Evolutionary conservation across 345 rosid species (phyloP), one percentile per base, ranked within the genome.

Genomic region (Trapa bicornis): DNA sequence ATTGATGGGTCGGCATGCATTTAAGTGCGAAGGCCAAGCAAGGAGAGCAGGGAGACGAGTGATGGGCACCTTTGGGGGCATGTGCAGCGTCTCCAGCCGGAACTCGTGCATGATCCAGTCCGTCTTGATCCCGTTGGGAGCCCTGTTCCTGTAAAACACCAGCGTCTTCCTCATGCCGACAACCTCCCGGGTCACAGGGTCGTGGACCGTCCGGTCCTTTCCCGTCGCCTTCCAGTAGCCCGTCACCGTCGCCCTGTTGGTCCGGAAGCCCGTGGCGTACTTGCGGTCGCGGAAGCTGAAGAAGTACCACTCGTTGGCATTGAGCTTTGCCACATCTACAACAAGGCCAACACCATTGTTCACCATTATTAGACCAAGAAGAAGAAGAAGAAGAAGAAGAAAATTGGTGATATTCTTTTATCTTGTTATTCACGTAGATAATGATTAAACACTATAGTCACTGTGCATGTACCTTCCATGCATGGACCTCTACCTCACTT

Each of bases 221-320:
- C 99, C 99, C 0, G 99, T 94, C 17, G 99, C 99, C 69, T 94
- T 94, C 99, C 99, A 94, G 75, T 94, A 94, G 61, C 99, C 99
- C 2, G 84, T 74, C 53, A 72, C 71, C 6, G 99, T 94, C 0
- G 99, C 95, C 9, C 99, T 80, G 68, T 94, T 94, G 36, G 97
- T 83, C 3, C 99, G 78, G 77, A 81, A 91, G 60, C 99, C 99
- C 5, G 99, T 91, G 0, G 99, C 95, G 6, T 94, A 94, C 65
- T 94, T 94, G 61, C 96, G 73, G 69, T 94, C 99, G 10, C 97
- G 84, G 65, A 91, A 94, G 70, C 96, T 94, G 84, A 94, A 94
- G 92, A 94, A 94, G 72, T 87, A 94, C 97, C 97, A 94, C 73
- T 94, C 99, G 2, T 70, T 89, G 62, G 97, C 91, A 53, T 94